Conservation (phyloP, 345 rosid genomes). For the Brassica juncea region DNA sequence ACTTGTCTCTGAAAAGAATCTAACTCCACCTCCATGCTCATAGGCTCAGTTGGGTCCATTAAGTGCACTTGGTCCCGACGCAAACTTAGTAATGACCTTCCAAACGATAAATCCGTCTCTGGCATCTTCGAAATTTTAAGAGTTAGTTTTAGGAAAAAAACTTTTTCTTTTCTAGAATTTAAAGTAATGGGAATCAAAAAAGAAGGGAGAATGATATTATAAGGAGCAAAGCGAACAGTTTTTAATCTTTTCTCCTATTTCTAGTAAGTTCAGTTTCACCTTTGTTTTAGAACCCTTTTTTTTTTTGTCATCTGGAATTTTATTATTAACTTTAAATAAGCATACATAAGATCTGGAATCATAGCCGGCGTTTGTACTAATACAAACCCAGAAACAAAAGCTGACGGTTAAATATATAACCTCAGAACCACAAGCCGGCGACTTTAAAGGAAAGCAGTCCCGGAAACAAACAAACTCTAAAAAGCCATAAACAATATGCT, state of each 20-base stretch:
- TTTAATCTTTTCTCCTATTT: not conserved
- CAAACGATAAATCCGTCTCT: not conserved
- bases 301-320: too few relatives aligned
- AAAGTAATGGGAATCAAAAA: not conserved
- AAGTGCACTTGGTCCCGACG: slow-evolving; percentile 3
- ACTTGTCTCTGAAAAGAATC: not conserved
- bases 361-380: too few relatives aligned
- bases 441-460: too few relatives aligned
- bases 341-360: too few relatives aligned
- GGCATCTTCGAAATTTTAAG: not conserved
- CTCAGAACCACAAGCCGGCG: too few relatives aligned
- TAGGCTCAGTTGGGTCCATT: not conserved
- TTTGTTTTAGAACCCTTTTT: not conserved
- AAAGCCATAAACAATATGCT: too few relatives aligned
- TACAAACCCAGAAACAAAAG: too few relatives aligned
- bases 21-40: not conserved
- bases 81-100: slow-evolving; percentile 1
- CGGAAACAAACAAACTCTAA: too few relatives aligned
- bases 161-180: not conserved
- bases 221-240: not conserved
- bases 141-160: not conserved
- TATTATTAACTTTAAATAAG: too few relatives aligned
- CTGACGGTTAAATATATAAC: too few relatives aligned
- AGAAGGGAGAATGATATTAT: not conserved
- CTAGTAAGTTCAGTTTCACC: not conserved